These are phyloP conservation scores for Boletus tomentosulus DNA, from an alignment of 768 basidiomycete genomes.

Conservation along the genomic window DNA sequence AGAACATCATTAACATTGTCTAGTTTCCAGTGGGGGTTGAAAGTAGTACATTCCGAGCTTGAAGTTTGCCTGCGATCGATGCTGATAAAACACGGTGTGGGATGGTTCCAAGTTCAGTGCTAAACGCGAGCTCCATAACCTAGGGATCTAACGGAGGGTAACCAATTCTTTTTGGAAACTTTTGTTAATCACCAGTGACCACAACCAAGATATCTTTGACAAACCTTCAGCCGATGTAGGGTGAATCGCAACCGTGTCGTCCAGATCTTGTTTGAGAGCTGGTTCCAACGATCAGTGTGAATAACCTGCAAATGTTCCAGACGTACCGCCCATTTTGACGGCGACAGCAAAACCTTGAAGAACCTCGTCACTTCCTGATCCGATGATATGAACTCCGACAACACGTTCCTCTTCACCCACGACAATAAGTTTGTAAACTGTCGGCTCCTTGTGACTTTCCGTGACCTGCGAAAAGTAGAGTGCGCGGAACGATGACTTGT, in stretches of 20 bases:
- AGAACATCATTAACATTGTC: neutral
- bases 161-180: conserved; percentile 45
- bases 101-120: neutral
- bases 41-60: neutral
- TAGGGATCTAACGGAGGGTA: conserved; percentile 40
- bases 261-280: conserved; percentile 78
- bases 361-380: conserved; percentile 88
- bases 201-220: conserved; percentile 18
- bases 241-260: conserved; percentile 89
- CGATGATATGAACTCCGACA: conserved; percentile 94
- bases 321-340: conserved; percentile 84
- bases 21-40: neutral
- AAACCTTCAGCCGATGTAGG: conserved; percentile 81
- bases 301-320: neutral
- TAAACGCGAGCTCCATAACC: neutral
- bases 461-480: conserved; percentile 91
- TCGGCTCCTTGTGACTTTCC: conserved; percentile 91
- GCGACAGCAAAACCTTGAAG: conserved; percentile 97
- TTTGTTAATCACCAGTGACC: conserved; percentile 13
- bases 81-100: neutral
- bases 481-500: conserved; percentile 75
- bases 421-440: conserved; percentile 87
- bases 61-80: neutral
- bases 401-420: conserved; percentile 89
- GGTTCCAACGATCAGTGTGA: conserved; percentile 4